Conservation (phyloP, 2,329 filamentous ascomycete genomes). For the Teratosphaeria gauchensis region DNA sequence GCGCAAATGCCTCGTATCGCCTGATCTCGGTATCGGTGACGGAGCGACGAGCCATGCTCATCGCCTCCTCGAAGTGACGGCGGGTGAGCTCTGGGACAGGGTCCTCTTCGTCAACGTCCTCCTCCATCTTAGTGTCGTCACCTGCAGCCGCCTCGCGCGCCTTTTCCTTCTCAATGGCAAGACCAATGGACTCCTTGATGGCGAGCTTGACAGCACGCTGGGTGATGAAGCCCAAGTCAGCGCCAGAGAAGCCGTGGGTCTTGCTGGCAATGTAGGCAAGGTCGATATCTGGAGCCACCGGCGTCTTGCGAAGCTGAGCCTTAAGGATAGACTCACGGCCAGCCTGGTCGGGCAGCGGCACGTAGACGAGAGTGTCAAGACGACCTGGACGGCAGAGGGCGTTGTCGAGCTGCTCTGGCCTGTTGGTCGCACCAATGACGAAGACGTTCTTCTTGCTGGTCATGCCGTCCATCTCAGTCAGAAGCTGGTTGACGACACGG, state of each 20-base stretch:
- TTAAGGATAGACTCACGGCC: constrained; percentile 84
- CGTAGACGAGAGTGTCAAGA: constrained; percentile 97
- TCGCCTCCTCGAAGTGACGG: constrained; percentile 96
- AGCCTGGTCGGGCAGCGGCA: constrained; percentile 84
- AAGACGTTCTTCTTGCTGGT: constrained; percentile 99
- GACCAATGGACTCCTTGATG: constrained; percentile 89
- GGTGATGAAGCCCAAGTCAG: constrained; percentile 97
- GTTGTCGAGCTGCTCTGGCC: constrained; percentile 96
- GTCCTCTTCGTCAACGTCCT: constrained; percentile 69
- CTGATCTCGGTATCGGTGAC: constrained; percentile 96
- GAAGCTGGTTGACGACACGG: constrained; percentile 98
- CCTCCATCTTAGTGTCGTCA: constrained; percentile 72
- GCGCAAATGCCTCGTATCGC: constrained; percentile 94
- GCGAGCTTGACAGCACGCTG: constrained; percentile 98
- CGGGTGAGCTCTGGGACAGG: constrained; percentile 93
- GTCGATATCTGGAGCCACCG: constrained; percentile 78
- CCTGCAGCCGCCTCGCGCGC: constrained; percentile 63
- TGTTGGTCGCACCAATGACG: constrained; percentile 97
- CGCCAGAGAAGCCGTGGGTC: constrained; percentile 98
- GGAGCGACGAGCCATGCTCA: constrained; percentile 86
- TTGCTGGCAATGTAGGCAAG: constrained; percentile 87
- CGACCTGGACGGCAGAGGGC: constrained; percentile 95
- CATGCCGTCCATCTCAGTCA: constrained; percentile 99
- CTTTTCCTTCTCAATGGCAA: constrained; percentile 84
- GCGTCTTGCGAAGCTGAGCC: constrained; percentile 97